A percentile compares a stretch with the other conserved stretches of the same genome.
Conservation (phyloP, 2,329 filamentous ascomycete genomes). For the Didymella keratinophila region DNA sequence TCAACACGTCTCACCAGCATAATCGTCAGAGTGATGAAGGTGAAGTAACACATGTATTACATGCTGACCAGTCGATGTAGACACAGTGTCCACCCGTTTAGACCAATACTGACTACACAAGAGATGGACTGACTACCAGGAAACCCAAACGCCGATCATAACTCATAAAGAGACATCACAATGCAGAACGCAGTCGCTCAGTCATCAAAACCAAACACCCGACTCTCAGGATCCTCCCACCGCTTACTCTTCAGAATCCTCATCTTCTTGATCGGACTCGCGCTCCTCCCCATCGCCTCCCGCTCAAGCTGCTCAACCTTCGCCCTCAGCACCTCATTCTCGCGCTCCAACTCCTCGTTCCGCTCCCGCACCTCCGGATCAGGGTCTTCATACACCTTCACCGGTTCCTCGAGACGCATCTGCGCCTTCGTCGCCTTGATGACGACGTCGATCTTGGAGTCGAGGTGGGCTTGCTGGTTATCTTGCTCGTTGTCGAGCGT, state of each 20-base stretch:
- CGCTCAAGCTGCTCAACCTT: constrained; percentile 53
- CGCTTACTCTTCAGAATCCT: constrained; percentile 59
- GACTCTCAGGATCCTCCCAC: constrained; percentile 52
- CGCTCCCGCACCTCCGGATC: constrained; percentile 49
- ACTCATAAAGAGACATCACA: constrained; percentile 7
- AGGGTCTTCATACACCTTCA: constrained; percentile 54
- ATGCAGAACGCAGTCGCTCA: background rate
- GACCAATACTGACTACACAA: background rate
- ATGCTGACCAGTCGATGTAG: background rate
- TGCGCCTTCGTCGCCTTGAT: constrained; percentile 61
- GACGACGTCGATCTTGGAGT: constrained; percentile 83
- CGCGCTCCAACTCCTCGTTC: constrained; percentile 53
- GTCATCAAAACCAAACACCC: constrained; percentile 13
- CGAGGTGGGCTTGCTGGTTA: constrained; percentile 81
- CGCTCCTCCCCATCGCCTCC: constrained; percentile 46
- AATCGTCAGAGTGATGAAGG: background rate
- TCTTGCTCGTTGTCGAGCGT: constrained; percentile 79
- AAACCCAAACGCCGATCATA: constrained; percentile 19
- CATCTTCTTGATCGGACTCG: constrained; percentile 60
- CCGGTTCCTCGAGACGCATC: constrained; percentile 40
- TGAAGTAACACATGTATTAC: constrained; percentile 1
- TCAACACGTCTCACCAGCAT: background rate
- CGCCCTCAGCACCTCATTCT: constrained; percentile 52
- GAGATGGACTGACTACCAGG: background rate
- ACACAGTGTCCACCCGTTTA: background rate